Evolutionary conservation across 2,329 filamentous ascomycete genomes (phyloP).

Genomic region (Nigrospora osmanthi): DNA sequence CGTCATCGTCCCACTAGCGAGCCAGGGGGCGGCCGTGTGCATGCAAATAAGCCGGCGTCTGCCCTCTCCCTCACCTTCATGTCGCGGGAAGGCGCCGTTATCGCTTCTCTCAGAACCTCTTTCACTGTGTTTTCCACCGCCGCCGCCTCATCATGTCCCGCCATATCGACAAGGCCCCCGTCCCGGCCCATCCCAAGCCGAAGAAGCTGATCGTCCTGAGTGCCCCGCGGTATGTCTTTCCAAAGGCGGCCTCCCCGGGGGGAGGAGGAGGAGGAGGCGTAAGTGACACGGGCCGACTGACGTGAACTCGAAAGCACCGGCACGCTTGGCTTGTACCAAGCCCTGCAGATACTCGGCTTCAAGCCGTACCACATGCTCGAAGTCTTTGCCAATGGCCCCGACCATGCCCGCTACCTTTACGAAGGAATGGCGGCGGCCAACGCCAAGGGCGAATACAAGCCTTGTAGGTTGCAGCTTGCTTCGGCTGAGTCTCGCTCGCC

Average conservation of each 20-base stretch:
- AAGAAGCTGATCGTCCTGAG: conserved; percentile 28
- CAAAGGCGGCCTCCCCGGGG: background rate
- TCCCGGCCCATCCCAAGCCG: conserved; percentile 17
- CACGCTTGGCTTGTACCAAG: conserved; percentile 24
- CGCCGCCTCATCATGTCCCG: conserved; percentile 19
- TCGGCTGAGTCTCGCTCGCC: background rate
- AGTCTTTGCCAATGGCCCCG: conserved; percentile 8
- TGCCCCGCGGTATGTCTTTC: conserved; percentile 22
- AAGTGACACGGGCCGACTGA: conserved; percentile 1
- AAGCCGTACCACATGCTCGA: conserved; percentile 28
- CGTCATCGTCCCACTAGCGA: too few species aligned
- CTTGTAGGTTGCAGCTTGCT: conserved; percentile 13
- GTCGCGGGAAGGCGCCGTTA: too few species aligned
- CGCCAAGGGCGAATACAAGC: conserved; percentile 15
- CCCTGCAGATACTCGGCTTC: conserved; percentile 25
- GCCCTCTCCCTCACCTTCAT: too few species aligned
- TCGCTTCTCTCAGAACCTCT: too few species aligned
- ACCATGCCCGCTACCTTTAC: background rate
- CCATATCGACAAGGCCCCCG: conserved; percentile 23
- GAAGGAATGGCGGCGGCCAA: conserved; percentile 3
- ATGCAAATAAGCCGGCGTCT: too few species aligned
- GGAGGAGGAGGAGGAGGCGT: background rate
- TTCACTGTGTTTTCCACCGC: too few species aligned
- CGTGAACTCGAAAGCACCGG: conserved; percentile 17
- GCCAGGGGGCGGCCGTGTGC: too few species aligned